Evolutionary conservation across 2,329 filamentous ascomycete genomes (phyloP), one percentile per base, ranked within the genome.

Genomic region (Exophiala bonariae): DNA sequence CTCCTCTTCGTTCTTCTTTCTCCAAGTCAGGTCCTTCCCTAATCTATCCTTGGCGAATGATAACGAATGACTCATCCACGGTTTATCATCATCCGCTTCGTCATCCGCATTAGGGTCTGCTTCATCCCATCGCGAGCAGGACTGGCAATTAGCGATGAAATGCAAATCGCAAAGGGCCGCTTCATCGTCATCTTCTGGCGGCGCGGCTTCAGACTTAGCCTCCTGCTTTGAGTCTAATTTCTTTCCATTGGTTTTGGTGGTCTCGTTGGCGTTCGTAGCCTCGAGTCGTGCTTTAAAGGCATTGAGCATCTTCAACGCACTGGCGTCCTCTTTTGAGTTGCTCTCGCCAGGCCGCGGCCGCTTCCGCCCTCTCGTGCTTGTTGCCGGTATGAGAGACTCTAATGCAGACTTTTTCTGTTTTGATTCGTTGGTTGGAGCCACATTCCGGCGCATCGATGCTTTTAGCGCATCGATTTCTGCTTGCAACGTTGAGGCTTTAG

Each of bases 121-220:
- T 58, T 83, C 78, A 61, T 95, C 87, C 89, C 91, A 96, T 0
- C 85, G 81, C 49, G 81, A 83, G 66, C 93, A 97, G 35, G 89
- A 96, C 64, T 96, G 89, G 66, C 93, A 99, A 60, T 95, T 88
- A 39, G 87, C 87, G 54, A 99, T 95, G 67, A 97, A 99, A 66
- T 99, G 93, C 28, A 99, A 72, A 65, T 97, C 93, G 63, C 93
- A 99, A 3, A 95, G 76, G 40, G 78, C 78, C 2, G 82, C 84
- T 64, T 95, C 89, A 31, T 86, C 84, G 14, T 78, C 76, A 6
- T 66, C 61, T 19, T 36, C 18, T 16, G 20, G 56, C 8, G 60
- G 53, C 11, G 22, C 13, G 37, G 28, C 20, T 18, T 36, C 47
- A 13, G 39, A 39, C 26, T 45, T 30, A 9, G 28, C 36, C 43